A percentile compares a stretch with the other conserved stretches of the same genome.
Evolutionary conservation across 148 eudicot genomes (phyloP).

Genomic region (Amaranthus hypochondriacus): DNA sequence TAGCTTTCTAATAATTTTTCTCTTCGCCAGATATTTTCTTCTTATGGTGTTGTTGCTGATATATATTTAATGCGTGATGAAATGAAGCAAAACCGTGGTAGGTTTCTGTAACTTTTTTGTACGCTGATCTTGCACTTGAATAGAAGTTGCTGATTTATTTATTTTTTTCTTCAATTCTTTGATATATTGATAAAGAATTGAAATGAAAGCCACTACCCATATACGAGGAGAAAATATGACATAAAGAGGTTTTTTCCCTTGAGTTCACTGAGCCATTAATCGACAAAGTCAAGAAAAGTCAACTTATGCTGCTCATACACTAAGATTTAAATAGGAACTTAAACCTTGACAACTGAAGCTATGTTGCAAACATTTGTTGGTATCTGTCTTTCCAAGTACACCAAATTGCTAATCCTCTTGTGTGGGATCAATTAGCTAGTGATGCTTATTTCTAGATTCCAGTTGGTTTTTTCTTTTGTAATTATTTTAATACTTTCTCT

Average conservation of each 20-base stretch:
- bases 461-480: background rate
- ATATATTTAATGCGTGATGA: constrained; percentile 69
- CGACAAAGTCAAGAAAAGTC: no score
- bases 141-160: background rate
- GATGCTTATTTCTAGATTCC: background rate
- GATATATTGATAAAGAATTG: no score
- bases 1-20: constrained; percentile 5
- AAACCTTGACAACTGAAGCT: no score
- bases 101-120: constrained; percentile 26
- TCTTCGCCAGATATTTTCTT: constrained; percentile 61
- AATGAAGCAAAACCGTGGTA: constrained; percentile 65
- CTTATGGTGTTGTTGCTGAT: constrained; percentile 67
- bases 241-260: no score
- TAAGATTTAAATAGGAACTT: no score
- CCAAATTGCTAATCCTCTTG: background rate
- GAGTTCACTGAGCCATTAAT: no score
- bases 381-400: no score
- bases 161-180: no score
- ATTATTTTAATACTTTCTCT: constrained; percentile 8
- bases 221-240: no score
- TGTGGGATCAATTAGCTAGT: background rate
- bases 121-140: background rate
- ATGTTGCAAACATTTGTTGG: no score
- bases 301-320: no score
- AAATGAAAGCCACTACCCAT: no score